These are phyloP conservation scores for Panellus pusillus DNA, from an alignment of 768 basidiomycete genomes.

Conservation along the genomic window DNA sequence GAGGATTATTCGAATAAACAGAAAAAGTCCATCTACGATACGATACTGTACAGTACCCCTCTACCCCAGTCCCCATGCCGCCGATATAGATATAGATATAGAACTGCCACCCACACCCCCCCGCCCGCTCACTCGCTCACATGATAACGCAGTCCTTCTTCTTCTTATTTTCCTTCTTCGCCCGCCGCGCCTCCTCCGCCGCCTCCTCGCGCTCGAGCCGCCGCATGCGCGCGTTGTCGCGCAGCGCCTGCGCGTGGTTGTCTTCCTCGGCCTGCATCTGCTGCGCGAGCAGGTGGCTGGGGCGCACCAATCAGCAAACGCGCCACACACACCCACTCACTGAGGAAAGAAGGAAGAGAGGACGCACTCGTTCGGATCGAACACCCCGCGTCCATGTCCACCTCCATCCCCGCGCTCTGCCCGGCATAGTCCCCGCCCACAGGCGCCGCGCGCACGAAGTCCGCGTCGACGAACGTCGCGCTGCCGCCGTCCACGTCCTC, in stretches of 20 bases:
- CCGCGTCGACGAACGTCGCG: constrained; percentile 75
- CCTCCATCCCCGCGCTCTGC: constrained; percentile 56
- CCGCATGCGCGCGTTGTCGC: constrained; percentile 30
- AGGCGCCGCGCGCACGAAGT: constrained; percentile 63
- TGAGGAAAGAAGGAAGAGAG: constrained; percentile 18
- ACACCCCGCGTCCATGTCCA: too few relatives aligned
- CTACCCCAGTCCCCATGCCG: too few relatives aligned
- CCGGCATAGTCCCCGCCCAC: constrained; percentile 83
- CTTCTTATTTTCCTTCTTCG: constrained; percentile 45
- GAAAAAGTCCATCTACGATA: too few relatives aligned
- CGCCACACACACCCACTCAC: too few relatives aligned
- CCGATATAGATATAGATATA: too few relatives aligned
- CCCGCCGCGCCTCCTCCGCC: constrained; percentile 29
- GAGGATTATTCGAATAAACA: too few relatives aligned
- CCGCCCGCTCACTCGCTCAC: too few relatives aligned
- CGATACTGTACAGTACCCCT: too few relatives aligned
- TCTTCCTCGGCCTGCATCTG: constrained; percentile 86
- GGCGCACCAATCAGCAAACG: background rate
- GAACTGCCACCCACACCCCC: too few relatives aligned
- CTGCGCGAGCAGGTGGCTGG: constrained; percentile 66
- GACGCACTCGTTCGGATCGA: constrained; percentile 65
- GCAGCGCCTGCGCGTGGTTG: constrained; percentile 37
- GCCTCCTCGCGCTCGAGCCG: constrained; percentile 27
- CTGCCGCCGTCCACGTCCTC: constrained; percentile 84
- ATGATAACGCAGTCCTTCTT: constrained; percentile 59